Evolutionary conservation across 352 stramenopile species (phyloP).

Genomic region (Pseudoperonospora humuli): DNA sequence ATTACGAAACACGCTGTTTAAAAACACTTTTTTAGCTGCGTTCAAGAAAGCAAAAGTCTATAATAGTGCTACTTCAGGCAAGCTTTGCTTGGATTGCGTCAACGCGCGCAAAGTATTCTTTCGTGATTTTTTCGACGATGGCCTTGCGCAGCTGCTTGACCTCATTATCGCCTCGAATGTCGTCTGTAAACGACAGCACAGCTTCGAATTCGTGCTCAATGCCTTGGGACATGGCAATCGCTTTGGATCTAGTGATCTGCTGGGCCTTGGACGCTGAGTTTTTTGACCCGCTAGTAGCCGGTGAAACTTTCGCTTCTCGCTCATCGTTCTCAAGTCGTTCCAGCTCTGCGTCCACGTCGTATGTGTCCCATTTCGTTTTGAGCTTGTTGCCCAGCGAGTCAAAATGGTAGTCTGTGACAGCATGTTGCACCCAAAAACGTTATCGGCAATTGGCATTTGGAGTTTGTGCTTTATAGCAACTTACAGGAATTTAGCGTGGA

Average conservation of each 20-base stretch:
- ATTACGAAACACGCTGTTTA: too few relatives aligned
- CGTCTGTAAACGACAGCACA: slow-evolving; percentile 69
- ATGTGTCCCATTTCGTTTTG: slow-evolving; percentile 81
- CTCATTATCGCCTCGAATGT: slow-evolving; percentile 54
- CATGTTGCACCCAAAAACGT: neutral
- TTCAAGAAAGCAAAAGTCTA: neutral
- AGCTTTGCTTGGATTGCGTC: slow-evolving; percentile 41
- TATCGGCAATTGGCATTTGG: slow-evolving; percentile 1
- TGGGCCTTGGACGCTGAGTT: slow-evolving; percentile 3
- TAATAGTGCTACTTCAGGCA: slow-evolving; percentile 6
- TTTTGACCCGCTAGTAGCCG: neutral
- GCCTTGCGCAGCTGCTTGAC: slow-evolving; percentile 65
- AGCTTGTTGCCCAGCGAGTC: slow-evolving; percentile 82
- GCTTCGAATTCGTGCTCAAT: slow-evolving; percentile 77
- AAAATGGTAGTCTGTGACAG: slow-evolving; percentile 70
- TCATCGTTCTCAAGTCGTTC: slow-evolving; percentile 59
- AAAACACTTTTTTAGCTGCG: neutral
- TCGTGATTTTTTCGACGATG: slow-evolving; percentile 55
- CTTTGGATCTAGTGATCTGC: slow-evolving; percentile 33
- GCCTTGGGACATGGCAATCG: slow-evolving; percentile 30
- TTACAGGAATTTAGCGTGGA: slow-evolving; percentile 68
- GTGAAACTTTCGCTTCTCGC: neutral
- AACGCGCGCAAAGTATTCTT: slow-evolving; percentile 58
- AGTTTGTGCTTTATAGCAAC: slow-evolving; percentile 1
- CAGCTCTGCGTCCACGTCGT: slow-evolving; percentile 73